Evolutionary conservation across 805 yeast genomes (phyloP).

Genomic region (Ogataea kodamae): DNA sequence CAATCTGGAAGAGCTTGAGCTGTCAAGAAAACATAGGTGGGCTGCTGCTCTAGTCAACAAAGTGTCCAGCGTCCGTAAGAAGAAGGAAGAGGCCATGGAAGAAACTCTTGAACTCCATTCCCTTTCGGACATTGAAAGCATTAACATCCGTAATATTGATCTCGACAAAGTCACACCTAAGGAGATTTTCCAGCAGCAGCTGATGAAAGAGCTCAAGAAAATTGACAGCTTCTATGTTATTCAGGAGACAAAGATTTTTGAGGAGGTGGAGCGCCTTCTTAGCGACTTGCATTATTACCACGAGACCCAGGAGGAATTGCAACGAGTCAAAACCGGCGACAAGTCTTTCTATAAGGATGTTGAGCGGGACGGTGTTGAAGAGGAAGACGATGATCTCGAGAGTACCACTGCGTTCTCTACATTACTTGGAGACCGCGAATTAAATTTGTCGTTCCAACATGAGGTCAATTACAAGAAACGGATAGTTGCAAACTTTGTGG

Average conservation of each 20-base stretch:
- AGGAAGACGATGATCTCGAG: conserved; percentile 36
- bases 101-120: conserved; percentile 22
- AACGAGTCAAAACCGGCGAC: conserved; percentile 24
- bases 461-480: conserved; percentile 46
- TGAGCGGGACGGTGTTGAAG: conserved; percentile 28
- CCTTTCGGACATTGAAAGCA: conserved; percentile 3
- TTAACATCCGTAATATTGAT: conserved; percentile 19
- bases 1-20: conserved; percentile 15
- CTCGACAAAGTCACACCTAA: conserved; percentile 33
- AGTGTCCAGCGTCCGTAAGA: conserved; percentile 14
- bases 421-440: conserved; percentile 45
- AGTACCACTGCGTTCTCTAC: conserved; percentile 42
- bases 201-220: conserved; percentile 47
- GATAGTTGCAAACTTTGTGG: conserved; percentile 42
- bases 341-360: conserved; percentile 19
- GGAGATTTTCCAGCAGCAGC: conserved; percentile 43
- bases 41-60: conserved; percentile 17
- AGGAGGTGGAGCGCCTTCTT: conserved; percentile 43
- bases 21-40: conserved; percentile 10
- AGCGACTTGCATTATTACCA: conserved; percentile 43
- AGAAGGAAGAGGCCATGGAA: conserved; percentile 11
- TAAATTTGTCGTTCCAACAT: conserved; percentile 47
- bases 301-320: conserved; percentile 23
- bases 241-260: conserved; percentile 45
- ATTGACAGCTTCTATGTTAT: conserved; percentile 49